Percentiles rank a stretch among this genome's conserved stretches.
Conservation (phyloP, 306 rosid genomes). For the Castanea sativa region DNA sequence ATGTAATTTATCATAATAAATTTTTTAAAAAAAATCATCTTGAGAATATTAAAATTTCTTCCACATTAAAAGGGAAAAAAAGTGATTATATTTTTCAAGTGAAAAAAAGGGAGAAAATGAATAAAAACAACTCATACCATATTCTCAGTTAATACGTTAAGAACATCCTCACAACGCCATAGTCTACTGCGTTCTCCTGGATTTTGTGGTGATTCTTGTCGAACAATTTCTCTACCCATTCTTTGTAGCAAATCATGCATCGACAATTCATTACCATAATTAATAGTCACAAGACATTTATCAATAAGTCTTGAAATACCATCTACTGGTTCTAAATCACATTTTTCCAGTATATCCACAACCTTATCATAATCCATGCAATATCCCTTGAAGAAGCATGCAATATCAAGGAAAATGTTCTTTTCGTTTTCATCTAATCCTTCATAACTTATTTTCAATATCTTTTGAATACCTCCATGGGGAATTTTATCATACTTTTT, state of each 20-base stretch:
- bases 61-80: no score
- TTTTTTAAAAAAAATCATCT: no score
- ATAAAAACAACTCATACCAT: neutral
- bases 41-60: no score
- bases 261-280: neutral
- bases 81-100: no score
- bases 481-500: neutral
- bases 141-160: neutral
- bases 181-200: conserved; percentile 24
- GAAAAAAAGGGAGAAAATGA: neutral
- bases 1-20: no score
- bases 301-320: neutral
- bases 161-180: conserved; percentile 10
- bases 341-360: neutral
- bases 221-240: conserved; percentile 23
- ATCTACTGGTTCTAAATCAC: neutral
- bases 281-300: neutral
- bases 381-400: conserved; percentile 21
- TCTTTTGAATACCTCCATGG: neutral
- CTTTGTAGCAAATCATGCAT: conserved; percentile 25
- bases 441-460: neutral
- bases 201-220: neutral
- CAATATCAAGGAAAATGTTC: conserved; percentile 16
- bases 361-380: neutral
- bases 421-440: neutral